Evolutionary conservation across 805 yeast genomes (phyloP).

Genomic region (Candida tammaniensis): DNA sequence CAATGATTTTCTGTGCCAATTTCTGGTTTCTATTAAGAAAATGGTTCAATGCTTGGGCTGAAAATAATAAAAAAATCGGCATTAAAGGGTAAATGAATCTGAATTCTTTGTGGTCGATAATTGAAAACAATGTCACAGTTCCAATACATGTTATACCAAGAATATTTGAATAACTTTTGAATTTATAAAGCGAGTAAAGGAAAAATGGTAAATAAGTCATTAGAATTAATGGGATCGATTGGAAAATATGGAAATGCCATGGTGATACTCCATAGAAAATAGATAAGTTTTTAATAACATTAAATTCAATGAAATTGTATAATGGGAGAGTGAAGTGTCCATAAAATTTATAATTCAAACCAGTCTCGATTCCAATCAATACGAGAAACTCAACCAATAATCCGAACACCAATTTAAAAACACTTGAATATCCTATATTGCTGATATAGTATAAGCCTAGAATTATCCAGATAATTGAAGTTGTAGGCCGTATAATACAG

Average conservation of each 20-base stretch:
- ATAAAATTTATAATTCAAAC: slow-evolving; percentile 62
- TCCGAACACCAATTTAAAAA: slow-evolving; percentile 15
- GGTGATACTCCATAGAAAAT: slow-evolving; percentile 83
- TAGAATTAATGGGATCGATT: slow-evolving; percentile 76
- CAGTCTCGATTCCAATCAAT: slow-evolving; percentile 30
- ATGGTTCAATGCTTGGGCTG: slow-evolving; percentile 39
- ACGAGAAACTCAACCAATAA: slow-evolving; percentile 17
- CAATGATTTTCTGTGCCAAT: slow-evolving; percentile 3
- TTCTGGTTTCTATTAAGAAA: background rate
- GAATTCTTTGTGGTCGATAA: slow-evolving; percentile 82
- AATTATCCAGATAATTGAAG: slow-evolving; percentile 69
- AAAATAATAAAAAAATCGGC: slow-evolving; percentile 61
- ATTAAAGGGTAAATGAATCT: slow-evolving; percentile 83
- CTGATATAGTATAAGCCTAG: slow-evolving; percentile 42
- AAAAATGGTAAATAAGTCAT: slow-evolving; percentile 66
- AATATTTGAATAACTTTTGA: slow-evolving; percentile 11
- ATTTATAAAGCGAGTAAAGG: slow-evolving; percentile 19
- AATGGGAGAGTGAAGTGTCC: slow-evolving; percentile 57
- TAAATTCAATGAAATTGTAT: slow-evolving; percentile 70
- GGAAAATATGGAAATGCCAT: slow-evolving; percentile 78
- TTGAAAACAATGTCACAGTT: slow-evolving; percentile 58
- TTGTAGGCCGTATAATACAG: slow-evolving; percentile 82
- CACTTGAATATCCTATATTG: background rate
- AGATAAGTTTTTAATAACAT: slow-evolving; percentile 68
- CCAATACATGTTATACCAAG: slow-evolving; percentile 28